Evolutionary conservation across 1,284 basidiomycete genomes (phyloP), one percentile per base, ranked within the genome.

Genomic region (Xerocomus amazonicus): DNA sequence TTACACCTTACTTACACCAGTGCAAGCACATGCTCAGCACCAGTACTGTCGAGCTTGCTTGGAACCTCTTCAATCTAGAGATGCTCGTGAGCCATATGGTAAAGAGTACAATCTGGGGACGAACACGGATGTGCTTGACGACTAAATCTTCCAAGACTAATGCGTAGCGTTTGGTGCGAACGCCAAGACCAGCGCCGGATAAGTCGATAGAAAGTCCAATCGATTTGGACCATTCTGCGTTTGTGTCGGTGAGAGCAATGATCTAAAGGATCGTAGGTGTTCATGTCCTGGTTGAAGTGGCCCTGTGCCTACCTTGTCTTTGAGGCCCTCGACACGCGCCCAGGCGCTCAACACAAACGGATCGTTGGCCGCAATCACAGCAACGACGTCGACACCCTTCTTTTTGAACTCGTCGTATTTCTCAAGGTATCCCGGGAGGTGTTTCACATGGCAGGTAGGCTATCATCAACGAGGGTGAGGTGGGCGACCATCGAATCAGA

Each of bases 331-430:
- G 50, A 81, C 75, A 45, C 84, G 78, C 16, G 76, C 83, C 86
- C 89, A 92, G 43, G 82, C 90, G 58, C 78, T 83, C 79, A 87
- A 77, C 52, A 90, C 87, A 62, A 86, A 90, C n/a, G 80, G 70
- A 60, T 90, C 88, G 67, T 90, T 90, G 43, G 82, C 79, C 17
- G 85, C 80, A 52, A 90, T 56, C 53, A 87, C 80, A 19, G 78
- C 83, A 59, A 91, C 70, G 45, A 81, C 73, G 61, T 91, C 87
- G 45, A 87, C 79, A 45, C 87, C 87, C 68, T 87, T 88, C 32
- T 73, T 71, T 70, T 85, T 87, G 76, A 92, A 78, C 56, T 84
- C 71, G 32, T 81, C 78, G 61, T 78, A 77, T 53, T 81, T 80
- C 56, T 79, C 60, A 59, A 91, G 59, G 70, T 80, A 90, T 29